Percentiles rank a stretch among this genome's conserved stretches.
Evolutionary conservation across 306 rosid species (phyloP).

Genomic region (Oemleria cerasiformis): DNA sequence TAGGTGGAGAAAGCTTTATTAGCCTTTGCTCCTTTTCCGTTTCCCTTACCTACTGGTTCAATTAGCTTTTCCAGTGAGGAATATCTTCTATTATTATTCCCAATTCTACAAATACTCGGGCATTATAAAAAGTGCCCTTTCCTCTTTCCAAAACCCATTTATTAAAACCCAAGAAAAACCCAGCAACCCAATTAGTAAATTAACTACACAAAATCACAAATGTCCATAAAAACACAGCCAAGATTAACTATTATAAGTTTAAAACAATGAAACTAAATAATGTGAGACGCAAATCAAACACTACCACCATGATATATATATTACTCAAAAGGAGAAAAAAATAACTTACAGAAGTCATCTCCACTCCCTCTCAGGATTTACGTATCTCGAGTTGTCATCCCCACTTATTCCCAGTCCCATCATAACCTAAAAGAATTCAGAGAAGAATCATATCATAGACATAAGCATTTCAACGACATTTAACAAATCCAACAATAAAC

Average conservation of each 20-base stretch:
- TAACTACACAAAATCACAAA: no score
- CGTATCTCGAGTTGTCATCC: constrained; percentile 70
- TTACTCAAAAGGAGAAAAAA: background rate
- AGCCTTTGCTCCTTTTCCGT: no score
- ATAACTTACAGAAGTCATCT: constrained; percentile 67
- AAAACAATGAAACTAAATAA: background rate
- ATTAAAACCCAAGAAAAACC: no score
- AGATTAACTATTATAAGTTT: background rate
- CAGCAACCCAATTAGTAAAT: no score
- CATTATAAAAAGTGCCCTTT: no score
- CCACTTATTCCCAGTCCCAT: constrained; percentile 64
- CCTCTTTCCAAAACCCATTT: no score
- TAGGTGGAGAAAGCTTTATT: no score
- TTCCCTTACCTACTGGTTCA: no score
- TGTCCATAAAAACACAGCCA: no score
- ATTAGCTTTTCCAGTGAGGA: no score
- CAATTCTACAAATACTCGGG: no score
- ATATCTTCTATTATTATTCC: no score
- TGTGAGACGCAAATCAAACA: background rate
- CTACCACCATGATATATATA: background rate
- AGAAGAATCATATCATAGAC: background rate
- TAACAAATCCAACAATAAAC: background rate
- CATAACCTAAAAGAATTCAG: constrained; percentile 45
- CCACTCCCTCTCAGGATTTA: constrained; percentile 80
- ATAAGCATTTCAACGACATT: background rate